Percentiles rank a stretch among this genome's conserved stretches.
phyloP scores from a whole-genome alignment of 78 protist species.

The Tieghemostelium lacteum region DNA sequence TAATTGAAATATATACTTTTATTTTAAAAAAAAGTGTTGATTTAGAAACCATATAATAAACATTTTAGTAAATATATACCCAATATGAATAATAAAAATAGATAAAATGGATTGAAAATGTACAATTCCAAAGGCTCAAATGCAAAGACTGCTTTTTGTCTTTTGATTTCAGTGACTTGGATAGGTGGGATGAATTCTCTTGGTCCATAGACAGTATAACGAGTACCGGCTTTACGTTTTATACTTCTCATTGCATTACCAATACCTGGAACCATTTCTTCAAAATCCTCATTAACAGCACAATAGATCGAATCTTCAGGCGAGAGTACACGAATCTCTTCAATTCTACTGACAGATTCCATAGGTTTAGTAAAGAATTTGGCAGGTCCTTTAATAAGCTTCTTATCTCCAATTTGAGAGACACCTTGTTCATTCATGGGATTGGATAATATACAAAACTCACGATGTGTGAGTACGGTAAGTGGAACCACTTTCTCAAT shows the following conservation, averaged over 20 bases:
- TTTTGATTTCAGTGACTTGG: conserved; percentile 1
- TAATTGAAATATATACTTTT: no score
- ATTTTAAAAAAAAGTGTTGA: no score
- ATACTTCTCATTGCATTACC: not conserved
- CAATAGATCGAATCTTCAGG: conserved; percentile 54
- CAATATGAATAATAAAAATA: no score
- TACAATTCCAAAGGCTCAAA: conserved; percentile 12
- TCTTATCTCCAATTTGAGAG: conserved; percentile 12
- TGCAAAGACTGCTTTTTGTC: not conserved
- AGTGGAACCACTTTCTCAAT: not conserved
- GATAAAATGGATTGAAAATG: conserved; percentile 33
- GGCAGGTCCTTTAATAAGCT: conserved; percentile 19
- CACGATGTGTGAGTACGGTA: not conserved
- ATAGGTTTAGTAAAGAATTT: conserved; percentile 36
- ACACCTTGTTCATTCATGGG: not conserved
- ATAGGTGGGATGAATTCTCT: conserved; percentile 8
- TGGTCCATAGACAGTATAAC: conserved; percentile 46
- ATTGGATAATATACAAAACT: not conserved
- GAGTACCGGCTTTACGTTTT: conserved; percentile 29
- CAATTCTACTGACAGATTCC: not conserved
- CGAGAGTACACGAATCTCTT: not conserved
- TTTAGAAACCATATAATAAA: no score
- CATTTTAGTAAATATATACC: no score
- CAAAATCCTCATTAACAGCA: conserved; percentile 26
- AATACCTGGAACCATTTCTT: not conserved